Evolutionary conservation across 2,329 filamentous ascomycete species (phyloP).

Genomic region (Pseudogymnoascus sp.): DNA sequence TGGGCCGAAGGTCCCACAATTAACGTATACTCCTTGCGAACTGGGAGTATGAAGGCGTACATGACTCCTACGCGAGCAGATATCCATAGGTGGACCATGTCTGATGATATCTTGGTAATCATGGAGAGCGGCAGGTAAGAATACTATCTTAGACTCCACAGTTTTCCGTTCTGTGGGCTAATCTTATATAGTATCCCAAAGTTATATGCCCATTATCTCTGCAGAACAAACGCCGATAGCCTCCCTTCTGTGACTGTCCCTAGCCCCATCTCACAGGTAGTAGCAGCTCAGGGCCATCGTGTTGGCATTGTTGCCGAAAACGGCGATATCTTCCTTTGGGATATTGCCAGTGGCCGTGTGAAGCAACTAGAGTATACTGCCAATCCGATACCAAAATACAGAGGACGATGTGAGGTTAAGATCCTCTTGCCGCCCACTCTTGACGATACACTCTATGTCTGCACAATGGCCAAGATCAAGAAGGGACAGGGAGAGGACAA

Average conservation of each 20-base stretch:
- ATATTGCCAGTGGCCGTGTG: not conserved
- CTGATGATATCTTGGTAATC: not conserved
- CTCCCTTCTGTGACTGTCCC: not conserved
- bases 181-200: not conserved
- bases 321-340: slow-evolving; percentile 4
- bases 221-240: not conserved
- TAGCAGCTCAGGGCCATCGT: not conserved
- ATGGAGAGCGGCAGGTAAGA: not conserved
- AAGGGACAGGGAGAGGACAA: not conserved
- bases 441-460: not conserved
- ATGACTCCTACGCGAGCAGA: not conserved
- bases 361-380: not conserved
- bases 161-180: not conserved
- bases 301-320: not conserved
- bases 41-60: not conserved
- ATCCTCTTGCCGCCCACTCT: not conserved
- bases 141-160: not conserved
- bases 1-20: not conserved
- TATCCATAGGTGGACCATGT: not conserved
- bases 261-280: not conserved
- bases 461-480: not conserved
- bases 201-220: not conserved
- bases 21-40: not conserved
- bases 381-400: not conserved
- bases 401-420: not conserved